Base-by-base conservation (phyloP, 1,284 basidiomycete genomes). In the Peniophora sp. region DNA sequence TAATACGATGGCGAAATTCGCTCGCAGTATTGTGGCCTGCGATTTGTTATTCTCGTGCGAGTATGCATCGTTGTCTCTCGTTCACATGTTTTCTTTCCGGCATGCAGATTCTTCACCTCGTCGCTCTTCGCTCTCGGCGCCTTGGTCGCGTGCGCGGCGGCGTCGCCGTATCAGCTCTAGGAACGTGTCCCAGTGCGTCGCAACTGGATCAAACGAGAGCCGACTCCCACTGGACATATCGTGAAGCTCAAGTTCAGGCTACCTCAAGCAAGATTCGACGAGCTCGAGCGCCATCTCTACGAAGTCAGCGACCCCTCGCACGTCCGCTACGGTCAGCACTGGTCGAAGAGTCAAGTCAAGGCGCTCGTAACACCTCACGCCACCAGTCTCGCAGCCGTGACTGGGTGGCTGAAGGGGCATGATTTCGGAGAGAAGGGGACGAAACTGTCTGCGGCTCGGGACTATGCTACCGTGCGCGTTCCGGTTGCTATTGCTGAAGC, bases 261-360 rank as follows among this genome's bases (percentile, higher is more conserved):
- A 24, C 75, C 75, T 2, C 86, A 87, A 58, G 69, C 75, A 15
- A 75, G 82, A 55, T 83, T 88, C 57, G 56, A 65, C 27, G 62
- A 67, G 44, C 66, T 89, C 53, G 81, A 88, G 60, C 59, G 73
- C 47, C 78, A 81, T 52, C 68, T 90, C 6, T 79, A 74, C 58
- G 80, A 86, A 64, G 72, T 88, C 46, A 86, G 83, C 63, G 74
- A 81, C 59, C 59, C 55, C 3, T 47, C 14, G 3, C 43, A 46
- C 9, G 44, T 3, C 2, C 37, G 80, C 22, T 90, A 89, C 58
- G 85, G 86, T 0, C 66, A 75, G 20, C 77, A 88, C 63, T 62
- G 88, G 44, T 77, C 83, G 39, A 81, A 83, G 59, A 76, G 74
- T 43, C 76, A 85, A 54, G 78, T 84, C 3, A 78, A 85, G 48